Conservation (phyloP, 140 eudicot species). For the Senecio squalidus region DNA sequence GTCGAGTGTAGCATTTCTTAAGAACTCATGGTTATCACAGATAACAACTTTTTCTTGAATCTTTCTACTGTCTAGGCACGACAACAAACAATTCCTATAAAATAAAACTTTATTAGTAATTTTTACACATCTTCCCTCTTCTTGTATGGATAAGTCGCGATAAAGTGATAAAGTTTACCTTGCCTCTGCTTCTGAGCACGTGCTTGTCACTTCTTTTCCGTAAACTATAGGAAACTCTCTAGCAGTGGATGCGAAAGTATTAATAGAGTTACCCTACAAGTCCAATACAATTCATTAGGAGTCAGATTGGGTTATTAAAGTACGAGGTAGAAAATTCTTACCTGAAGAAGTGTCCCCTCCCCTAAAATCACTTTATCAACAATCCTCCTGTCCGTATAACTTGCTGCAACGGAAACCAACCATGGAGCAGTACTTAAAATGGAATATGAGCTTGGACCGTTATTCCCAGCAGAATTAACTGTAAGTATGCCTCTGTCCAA, state of each 20-base stretch:
- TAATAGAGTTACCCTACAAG: constrained; percentile 36
- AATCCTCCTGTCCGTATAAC: no score
- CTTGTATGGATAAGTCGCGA: not conserved
- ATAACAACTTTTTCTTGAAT: constrained; percentile 36
- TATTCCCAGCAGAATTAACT: constrained; percentile 36
- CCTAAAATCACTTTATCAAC: no score
- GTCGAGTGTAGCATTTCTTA: not conserved
- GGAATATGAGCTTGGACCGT: not conserved
- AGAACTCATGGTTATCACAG: not conserved
- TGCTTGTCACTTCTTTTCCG: constrained; percentile 26
- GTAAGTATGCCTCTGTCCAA: constrained; percentile 30
- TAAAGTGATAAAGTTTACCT: constrained; percentile 11
- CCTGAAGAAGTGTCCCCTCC: no score
- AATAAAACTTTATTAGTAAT: not conserved
- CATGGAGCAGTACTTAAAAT: constrained; percentile 33
- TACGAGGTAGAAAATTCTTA: no score
- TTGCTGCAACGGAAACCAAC: constrained; percentile 27
- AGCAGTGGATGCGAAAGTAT: constrained; percentile 21
- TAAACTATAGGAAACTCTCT: constrained; percentile 22
- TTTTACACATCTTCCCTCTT: not conserved
- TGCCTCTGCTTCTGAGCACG: not conserved
- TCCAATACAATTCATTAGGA: not conserved
- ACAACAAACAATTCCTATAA: constrained; percentile 24
- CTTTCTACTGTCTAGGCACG: not conserved
- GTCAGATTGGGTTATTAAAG: not conserved